Conservation (phyloP, 768 basidiomycete genomes). For the Lactifluus rugatus region DNA sequence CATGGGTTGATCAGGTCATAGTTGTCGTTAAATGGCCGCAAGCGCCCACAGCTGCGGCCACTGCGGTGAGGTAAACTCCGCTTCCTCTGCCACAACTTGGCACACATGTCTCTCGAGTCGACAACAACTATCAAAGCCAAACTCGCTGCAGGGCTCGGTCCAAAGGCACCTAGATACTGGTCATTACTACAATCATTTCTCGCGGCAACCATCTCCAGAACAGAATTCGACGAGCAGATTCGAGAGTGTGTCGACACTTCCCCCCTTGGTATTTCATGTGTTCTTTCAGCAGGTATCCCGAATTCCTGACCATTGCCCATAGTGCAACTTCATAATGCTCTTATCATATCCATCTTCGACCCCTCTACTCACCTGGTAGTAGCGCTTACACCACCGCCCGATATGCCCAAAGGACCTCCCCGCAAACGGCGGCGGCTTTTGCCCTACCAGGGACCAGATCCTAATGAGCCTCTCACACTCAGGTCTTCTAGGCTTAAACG, state of each 20-base stretch:
- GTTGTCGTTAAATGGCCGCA: constrained; percentile 4
- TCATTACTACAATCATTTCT: constrained; percentile 56
- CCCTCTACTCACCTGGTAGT: constrained; percentile 63
- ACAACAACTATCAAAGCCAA: constrained; percentile 66
- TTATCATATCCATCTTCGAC: constrained; percentile 77
- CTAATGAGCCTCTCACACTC: constrained; percentile 42
- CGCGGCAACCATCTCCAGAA: constrained; percentile 54
- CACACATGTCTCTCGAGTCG: constrained; percentile 64
- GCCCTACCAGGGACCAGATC: constrained; percentile 61
- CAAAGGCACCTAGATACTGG: constrained; percentile 54
- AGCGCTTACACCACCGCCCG: constrained; percentile 55
- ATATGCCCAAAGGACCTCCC: constrained; percentile 49
- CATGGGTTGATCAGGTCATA: constrained; percentile 17
- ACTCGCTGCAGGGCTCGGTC: constrained; percentile 50
- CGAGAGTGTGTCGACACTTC: constrained; percentile 52
- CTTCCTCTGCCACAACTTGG: background rate
- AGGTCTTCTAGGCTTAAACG: constrained; percentile 58
- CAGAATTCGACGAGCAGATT: constrained; percentile 67
- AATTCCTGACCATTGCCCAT: background rate
- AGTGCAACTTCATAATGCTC: constrained; percentile 77
- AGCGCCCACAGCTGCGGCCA: background rate
- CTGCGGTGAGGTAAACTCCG: background rate
- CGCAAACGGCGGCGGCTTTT: constrained; percentile 61
- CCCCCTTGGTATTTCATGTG: constrained; percentile 33
- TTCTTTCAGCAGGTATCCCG: background rate